phyloP scores from a whole-genome alignment of 164 flowering plant genomes.

The Vitis riparia region DNA sequence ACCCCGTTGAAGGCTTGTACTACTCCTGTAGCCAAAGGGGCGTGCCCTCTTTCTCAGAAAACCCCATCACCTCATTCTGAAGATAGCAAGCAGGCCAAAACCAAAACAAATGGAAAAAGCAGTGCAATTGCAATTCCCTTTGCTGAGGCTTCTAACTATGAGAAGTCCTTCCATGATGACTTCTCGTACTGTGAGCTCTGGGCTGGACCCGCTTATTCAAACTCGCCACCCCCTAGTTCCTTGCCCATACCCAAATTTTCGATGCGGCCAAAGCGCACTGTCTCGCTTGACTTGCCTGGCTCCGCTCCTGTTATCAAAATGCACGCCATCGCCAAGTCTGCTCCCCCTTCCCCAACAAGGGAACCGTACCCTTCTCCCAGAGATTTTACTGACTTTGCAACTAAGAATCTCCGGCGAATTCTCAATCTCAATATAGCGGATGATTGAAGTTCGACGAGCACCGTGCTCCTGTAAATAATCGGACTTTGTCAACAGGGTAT shows the following conservation, averaged over 20 bases:
- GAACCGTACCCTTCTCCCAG: conserved; percentile 27
- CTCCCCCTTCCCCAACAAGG: conserved; percentile 85
- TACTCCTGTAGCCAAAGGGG: conserved; percentile 23
- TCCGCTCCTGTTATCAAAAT: conserved; percentile 32
- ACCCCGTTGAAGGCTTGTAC: conserved; percentile 36
- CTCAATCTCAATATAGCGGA: conserved; percentile 69
- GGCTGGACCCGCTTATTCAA: conserved; percentile 83
- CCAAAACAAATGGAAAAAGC: conserved; percentile 20
- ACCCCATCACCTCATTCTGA: conserved; percentile 29
- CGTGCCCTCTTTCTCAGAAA: conserved; percentile 16
- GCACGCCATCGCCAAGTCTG: conserved; percentile 65
- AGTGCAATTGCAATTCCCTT: conserved; percentile 36
- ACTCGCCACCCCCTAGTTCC: conserved; percentile 96
- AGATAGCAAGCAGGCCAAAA: conserved; percentile 3
- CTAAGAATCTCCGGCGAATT: conserved; percentile 84
- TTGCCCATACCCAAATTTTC: conserved; percentile 90
- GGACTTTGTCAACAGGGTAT: conserved; percentile 21
- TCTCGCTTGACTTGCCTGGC: conserved; percentile 66
- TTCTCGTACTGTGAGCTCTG: conserved; percentile 48
- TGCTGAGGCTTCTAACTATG: conserved; percentile 13
- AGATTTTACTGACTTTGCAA: conserved; percentile 64
- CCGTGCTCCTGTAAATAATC: conserved; percentile 45
- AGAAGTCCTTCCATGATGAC: conserved; percentile 25
- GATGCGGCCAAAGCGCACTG: conserved; percentile 57
- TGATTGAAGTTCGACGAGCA: conserved; percentile 39